Percentiles rank a stretch among this genome's conserved stretches.
Evolutionary conservation across 768 basidiomycete species (phyloP).

Genomic region (Phylloporus rhodoxanthus): DNA sequence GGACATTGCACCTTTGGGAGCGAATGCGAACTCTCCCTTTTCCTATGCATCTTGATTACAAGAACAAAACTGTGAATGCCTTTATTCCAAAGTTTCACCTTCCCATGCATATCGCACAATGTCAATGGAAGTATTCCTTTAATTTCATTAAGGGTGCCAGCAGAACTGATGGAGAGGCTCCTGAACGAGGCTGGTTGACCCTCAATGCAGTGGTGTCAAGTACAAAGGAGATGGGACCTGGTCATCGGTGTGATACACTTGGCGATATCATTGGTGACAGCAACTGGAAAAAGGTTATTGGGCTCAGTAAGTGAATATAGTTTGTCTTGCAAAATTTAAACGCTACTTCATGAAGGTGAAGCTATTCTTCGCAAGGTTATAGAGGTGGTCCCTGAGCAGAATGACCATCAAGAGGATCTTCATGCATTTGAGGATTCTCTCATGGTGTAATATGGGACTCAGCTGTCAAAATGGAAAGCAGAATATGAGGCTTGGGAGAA

Average conservation of each 20-base stretch:
- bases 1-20: background rate
- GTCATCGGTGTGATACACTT: conserved; percentile 28
- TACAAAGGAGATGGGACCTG: too few species aligned
- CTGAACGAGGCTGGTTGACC: conserved; percentile 35
- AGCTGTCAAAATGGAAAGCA: background rate
- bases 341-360: background rate
- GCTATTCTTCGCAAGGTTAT: background rate
- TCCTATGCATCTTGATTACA: background rate
- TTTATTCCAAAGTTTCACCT: conserved; percentile 38
- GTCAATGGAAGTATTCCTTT: conserved; percentile 29
- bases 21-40: background rate
- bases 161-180: conserved; percentile 24
- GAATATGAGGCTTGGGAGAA: background rate
- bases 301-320: conserved; percentile 19
- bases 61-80: background rate
- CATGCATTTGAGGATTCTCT: background rate
- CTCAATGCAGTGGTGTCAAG: conserved; percentile 29
- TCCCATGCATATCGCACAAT: conserved; percentile 26
- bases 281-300: conserved; percentile 32
- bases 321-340: background rate
- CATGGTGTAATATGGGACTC: background rate
- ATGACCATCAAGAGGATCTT: conserved; percentile 6
- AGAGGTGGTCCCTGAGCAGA: conserved; percentile 3
- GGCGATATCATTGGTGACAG: conserved; percentile 34
- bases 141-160: conserved; percentile 14